Percentiles rank a stretch among this genome's conserved stretches.
These are phyloP conservation scores for Rhipidocladum racemiflorum DNA, from an alignment of 176 grass and related monocot species.

Conservation along the genomic window DNA sequence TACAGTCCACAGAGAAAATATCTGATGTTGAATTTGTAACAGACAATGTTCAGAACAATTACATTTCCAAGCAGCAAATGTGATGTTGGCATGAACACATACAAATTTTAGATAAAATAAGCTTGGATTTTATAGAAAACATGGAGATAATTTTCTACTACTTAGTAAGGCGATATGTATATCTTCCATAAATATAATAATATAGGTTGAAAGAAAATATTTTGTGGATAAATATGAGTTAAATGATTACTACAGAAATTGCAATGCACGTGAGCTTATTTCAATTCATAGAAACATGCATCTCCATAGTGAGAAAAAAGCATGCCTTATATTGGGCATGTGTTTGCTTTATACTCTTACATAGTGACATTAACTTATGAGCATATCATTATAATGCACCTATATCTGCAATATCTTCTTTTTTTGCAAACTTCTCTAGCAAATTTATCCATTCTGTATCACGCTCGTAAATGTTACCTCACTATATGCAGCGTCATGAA, in stretches of 20 bases:
- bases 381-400: too few species aligned
- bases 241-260: neutral
- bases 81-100: neutral
- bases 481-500: conserved; percentile 69
- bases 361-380: neutral
- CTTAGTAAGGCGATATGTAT: neutral
- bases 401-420: neutral
- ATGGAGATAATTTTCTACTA: neutral
- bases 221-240: neutral
- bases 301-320: too few species aligned
- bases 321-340: neutral
- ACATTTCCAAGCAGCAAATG: neutral
- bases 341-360: neutral
- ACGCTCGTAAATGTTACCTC: conserved; percentile 44
- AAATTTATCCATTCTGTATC: neutral
- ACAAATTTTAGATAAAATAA: neutral
- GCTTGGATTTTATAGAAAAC: neutral
- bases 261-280: neutral
- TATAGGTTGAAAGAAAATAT: neutral
- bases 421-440: neutral
- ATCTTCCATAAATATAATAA: neutral
- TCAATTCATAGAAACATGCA: neutral
- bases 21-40: conserved; percentile 23
- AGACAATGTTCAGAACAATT: neutral
- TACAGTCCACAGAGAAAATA: conserved; percentile 92